Evolutionary conservation across 345 rosid species (phyloP).

Genomic region (Pugionium dolabratum): DNA sequence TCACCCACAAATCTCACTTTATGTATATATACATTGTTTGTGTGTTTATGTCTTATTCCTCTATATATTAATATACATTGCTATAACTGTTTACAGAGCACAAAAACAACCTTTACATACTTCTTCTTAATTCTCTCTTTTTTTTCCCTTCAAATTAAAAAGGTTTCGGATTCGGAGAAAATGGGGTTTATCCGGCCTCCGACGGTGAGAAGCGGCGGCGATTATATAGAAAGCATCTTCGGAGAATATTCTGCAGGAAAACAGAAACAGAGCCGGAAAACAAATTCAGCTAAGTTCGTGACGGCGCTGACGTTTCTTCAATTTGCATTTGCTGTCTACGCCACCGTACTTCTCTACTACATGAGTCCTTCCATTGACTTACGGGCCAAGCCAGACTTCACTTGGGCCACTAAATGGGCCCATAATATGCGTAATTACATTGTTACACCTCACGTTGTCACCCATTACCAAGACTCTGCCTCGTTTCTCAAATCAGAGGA

Average conservation of each 20-base stretch:
- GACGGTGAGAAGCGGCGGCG: constrained; percentile 63
- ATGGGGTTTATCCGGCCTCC: constrained; percentile 74
- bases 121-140: constrained; percentile 6
- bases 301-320: constrained; percentile 76
- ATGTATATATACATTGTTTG: not conserved
- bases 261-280: constrained; percentile 44
- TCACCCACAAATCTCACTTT: constrained; percentile 46
- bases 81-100: constrained; percentile 27
- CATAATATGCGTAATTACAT: constrained; percentile 70
- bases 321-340: constrained; percentile 82
- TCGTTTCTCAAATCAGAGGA: constrained; percentile 40
- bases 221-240: constrained; percentile 73
- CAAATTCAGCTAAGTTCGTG: constrained; percentile 60
- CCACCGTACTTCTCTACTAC: constrained; percentile 83
- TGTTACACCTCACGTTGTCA: constrained; percentile 60
- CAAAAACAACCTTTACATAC: constrained; percentile 4
- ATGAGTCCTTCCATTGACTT: constrained; percentile 86
- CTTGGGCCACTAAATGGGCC: constrained; percentile 87
- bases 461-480: constrained; percentile 61
- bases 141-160: constrained; percentile 16
- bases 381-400: constrained; percentile 73
- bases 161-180: constrained; percentile 42
- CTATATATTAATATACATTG: constrained; percentile 42
- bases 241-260: constrained; percentile 58
- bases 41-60: constrained; percentile 17